Base-by-base conservation (phyloP, 495 filamentous ascomycete genomes). In the Letharia columbiana region DNA sequence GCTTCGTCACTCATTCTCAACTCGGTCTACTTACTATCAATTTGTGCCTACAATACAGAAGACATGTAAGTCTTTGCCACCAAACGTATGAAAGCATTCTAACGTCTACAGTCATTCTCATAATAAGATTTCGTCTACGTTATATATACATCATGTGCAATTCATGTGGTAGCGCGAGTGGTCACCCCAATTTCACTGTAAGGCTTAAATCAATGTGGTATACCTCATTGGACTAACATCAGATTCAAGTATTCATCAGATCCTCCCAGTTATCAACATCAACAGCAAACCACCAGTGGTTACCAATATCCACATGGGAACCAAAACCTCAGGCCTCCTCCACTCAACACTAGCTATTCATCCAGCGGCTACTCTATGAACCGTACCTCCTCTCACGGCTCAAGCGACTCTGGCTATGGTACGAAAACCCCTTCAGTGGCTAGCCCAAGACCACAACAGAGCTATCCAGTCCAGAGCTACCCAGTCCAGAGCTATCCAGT, bases 381-480 rank as follows among this genome's bases (percentile, higher is more conserved):
- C 17, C 54, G 54, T 33, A 57, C 31, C 15, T 37, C 54, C 15
- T 57, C 54, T 57, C 28, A 57, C 17, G 31, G 54, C 54, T 57
- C 54, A 1, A 57, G 33, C 33, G 54, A 57, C 17, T 57, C 54
- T 11, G 54, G 54, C 33, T 57, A 57, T 37, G 54, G 15, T 57
- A 57, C 54, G 33, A 37, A 33, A n/a, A 23, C 54, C 18, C 54
- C 54, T 33, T 57, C 61, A 28, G 44, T 50, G 44, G 61, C 61
- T 49, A 62, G 23, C 37, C 49, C 61, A 62, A 62, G 10, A 39
- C 13, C 13, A 35, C 49, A 49, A 40, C 31, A 23, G 20, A 50
- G 58, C 65, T 61, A 37, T 57, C 57, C 47, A 17, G 4, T n/a
- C 42, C 23, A 45, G 40, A 17, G 37, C 28, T 66, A 47, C 33